phyloP scores from a whole-genome alignment of 1,284 basidiomycete species.

The Rhodotorula sp. region DNA sequence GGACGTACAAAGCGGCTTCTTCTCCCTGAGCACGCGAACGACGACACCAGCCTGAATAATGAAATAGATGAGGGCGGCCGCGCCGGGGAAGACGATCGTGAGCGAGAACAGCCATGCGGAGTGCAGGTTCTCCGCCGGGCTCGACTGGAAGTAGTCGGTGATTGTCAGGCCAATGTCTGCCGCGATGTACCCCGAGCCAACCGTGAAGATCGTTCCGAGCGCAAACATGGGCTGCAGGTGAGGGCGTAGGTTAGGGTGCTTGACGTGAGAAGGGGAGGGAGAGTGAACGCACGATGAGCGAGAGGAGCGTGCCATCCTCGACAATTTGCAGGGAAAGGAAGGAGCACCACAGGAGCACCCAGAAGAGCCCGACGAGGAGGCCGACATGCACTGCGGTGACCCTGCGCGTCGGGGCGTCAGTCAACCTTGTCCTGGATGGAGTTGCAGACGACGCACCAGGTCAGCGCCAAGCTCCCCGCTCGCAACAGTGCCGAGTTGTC shows the following conservation, averaged over 20 bases:
- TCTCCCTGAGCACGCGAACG: constrained; percentile 43
- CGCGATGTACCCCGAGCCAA: constrained; percentile 45
- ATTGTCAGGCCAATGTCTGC: constrained; percentile 47
- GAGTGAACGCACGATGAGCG: constrained; percentile 29
- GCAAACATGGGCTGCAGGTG: constrained; percentile 26
- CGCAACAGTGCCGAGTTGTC: constrained; percentile 43
- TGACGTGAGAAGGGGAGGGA: too few relatives aligned
- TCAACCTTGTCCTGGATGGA: background rate
- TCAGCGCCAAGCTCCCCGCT: constrained; percentile 35
- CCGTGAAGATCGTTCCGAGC: constrained; percentile 36
- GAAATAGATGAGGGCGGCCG: constrained; percentile 41
- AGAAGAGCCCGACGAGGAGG: constrained; percentile 40
- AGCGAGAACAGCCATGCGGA: constrained; percentile 46
- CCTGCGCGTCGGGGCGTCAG: background rate
- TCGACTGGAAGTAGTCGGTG: constrained; percentile 45
- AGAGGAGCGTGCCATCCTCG: constrained; percentile 46
- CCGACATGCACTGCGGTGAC: constrained; percentile 43
- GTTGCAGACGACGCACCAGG: constrained; percentile 26
- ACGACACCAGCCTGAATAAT: constrained; percentile 41
- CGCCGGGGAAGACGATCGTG: constrained; percentile 44
- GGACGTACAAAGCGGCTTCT: constrained; percentile 44
- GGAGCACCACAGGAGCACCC: constrained; percentile 42
- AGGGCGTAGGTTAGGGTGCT: background rate
- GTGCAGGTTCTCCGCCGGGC: constrained; percentile 39
- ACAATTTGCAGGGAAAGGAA: constrained; percentile 46